phyloP scores from a whole-genome alignment of 179 eudicot species.

The Camellia oleifera region DNA sequence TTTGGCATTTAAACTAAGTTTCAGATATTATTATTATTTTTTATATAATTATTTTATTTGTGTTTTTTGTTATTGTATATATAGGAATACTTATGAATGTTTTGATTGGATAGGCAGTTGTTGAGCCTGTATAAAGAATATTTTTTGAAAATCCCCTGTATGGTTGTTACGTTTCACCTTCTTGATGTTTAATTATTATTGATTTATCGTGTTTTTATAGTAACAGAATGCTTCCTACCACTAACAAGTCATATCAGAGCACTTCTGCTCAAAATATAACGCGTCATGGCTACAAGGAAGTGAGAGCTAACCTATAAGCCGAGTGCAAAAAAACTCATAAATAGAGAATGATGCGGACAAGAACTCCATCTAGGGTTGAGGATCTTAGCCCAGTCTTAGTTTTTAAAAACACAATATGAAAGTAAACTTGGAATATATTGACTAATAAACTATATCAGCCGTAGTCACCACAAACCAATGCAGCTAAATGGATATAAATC shows the following conservation, averaged over 20 bases:
- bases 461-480: neutral
- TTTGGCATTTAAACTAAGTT: neutral
- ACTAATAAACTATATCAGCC: neutral
- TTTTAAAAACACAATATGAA: neutral
- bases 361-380: neutral
- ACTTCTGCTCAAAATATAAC: neutral
- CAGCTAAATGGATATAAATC: neutral
- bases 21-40: neutral
- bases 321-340: neutral
- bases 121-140: too few species aligned
- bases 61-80: too few species aligned
- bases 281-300: neutral
- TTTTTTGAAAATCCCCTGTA: too few species aligned
- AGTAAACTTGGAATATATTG: neutral
- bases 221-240: too few species aligned
- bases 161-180: too few species aligned
- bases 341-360: neutral
- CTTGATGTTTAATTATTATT: too few species aligned
- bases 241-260: too few species aligned
- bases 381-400: neutral
- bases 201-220: too few species aligned
- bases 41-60: too few species aligned
- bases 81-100: too few species aligned
- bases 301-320: neutral
- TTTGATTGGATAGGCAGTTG: too few species aligned